Percentiles rank a stretch among this genome's conserved stretches.
phyloP scores from a whole-genome alignment of 2,329 filamentous ascomycete genomes.

The Calonectria pseudoturangicola region DNA sequence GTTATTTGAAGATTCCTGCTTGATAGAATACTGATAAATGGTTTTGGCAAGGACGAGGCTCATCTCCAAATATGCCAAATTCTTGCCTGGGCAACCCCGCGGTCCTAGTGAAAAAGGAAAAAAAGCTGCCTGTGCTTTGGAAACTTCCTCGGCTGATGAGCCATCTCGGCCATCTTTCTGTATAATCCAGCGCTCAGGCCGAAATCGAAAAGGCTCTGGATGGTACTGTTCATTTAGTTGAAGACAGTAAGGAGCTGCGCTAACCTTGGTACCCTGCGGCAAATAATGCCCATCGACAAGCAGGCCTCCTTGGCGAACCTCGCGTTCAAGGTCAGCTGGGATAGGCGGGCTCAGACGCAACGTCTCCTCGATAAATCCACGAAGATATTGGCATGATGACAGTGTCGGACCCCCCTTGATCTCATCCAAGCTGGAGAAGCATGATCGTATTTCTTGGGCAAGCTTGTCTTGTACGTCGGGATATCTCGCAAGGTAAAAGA shows the following conservation, averaged over 20 bases:
- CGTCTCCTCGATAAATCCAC: constrained; percentile 51
- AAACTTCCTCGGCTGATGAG: constrained; percentile 25
- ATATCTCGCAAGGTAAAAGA: constrained; percentile 48
- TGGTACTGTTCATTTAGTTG: constrained; percentile 44
- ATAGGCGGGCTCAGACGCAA: constrained; percentile 51
- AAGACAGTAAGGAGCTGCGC: constrained; percentile 39
- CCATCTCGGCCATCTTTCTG: constrained; percentile 12
- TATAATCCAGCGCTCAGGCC: constrained; percentile 46
- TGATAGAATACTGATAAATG: constrained; percentile 40
- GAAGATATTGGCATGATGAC: constrained; percentile 50
- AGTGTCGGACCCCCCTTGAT: constrained; percentile 39
- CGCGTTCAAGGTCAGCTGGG: constrained; percentile 44
- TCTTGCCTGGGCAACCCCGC: constrained; percentile 45
- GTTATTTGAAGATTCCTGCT: constrained; percentile 37
- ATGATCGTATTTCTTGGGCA: constrained; percentile 34
- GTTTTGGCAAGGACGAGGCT: constrained; percentile 42
- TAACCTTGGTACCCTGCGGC: constrained; percentile 43
- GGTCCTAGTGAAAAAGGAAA: constrained; percentile 43
- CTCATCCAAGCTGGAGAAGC: constrained; percentile 37
- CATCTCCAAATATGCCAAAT: constrained; percentile 48
- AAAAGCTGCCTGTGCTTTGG: constrained; percentile 38
- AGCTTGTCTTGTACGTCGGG: constrained; percentile 39
- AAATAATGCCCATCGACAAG: constrained; percentile 44
- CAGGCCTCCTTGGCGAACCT: constrained; percentile 43
- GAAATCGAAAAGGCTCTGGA: constrained; percentile 42